Conservation (phyloP, 495 filamentous ascomycete genomes). For the Podospora pseudoanserina region DNA sequence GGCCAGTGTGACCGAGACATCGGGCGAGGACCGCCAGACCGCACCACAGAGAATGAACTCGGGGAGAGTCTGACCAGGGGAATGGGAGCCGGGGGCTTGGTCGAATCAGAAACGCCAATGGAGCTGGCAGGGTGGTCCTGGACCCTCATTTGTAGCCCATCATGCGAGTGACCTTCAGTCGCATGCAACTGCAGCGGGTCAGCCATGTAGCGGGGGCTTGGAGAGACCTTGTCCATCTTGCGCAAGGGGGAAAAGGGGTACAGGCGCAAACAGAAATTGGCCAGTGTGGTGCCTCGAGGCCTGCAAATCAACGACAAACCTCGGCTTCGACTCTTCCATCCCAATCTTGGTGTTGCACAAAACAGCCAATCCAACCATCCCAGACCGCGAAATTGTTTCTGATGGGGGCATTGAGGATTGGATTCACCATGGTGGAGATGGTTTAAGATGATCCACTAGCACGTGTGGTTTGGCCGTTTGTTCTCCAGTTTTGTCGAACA, state of each 20-base stretch:
- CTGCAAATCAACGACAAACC: constrained; percentile 18
- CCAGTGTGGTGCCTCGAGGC: constrained; percentile 5
- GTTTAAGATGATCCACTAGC: constrained; percentile 4
- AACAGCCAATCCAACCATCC: not conserved
- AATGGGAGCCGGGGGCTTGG: constrained; percentile 17
- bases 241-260: constrained; percentile 20
- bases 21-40: constrained; percentile 12
- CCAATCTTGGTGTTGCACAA: not conserved
- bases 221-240: constrained; percentile 21
- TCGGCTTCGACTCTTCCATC: not conserved
- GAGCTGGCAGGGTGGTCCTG: constrained; percentile 18
- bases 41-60: constrained; percentile 27
- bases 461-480: not conserved
- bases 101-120: constrained; percentile 33
- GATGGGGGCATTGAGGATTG: not conserved
- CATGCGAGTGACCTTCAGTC: constrained; percentile 21
- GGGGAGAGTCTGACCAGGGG: constrained; percentile 23
- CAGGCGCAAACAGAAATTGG: constrained; percentile 31
- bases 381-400: not conserved
- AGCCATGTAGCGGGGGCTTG: constrained; percentile 21
- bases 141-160: constrained; percentile 20
- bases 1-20: constrained; percentile 16
- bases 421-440: not conserved
- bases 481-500: not conserved
- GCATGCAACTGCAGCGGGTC: constrained; percentile 12